phyloP scores from a whole-genome alignment of 2,329 filamentous ascomycete species.

The Emmonsiellopsis sp. region DNA sequence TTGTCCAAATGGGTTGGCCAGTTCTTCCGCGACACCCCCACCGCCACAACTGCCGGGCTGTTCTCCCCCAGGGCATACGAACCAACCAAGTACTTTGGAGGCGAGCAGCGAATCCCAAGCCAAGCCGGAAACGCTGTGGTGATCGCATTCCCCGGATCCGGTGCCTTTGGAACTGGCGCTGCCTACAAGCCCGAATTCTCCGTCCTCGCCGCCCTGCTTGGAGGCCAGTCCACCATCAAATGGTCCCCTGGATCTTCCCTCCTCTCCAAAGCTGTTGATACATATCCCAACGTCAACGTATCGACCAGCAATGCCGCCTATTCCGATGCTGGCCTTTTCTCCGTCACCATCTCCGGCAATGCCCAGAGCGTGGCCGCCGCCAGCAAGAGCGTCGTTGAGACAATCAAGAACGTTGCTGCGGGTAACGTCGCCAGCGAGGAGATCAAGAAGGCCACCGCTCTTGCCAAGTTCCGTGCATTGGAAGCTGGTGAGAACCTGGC shows the following conservation, averaged over 20 bases:
- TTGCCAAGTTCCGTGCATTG: conserved; percentile 86
- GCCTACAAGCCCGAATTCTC: conserved; percentile 83
- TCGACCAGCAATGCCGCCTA: conserved; percentile 73
- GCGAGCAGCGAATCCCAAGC: conserved; percentile 82
- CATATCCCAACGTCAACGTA: conserved; percentile 57
- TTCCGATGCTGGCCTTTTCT: conserved; percentile 87
- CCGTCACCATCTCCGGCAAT: conserved; percentile 69
- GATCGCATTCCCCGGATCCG: conserved; percentile 86
- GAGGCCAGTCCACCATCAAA: conserved; percentile 86
- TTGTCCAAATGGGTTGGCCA: conserved; percentile 84
- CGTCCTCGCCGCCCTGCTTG: conserved; percentile 80
- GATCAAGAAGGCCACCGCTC: conserved; percentile 80
- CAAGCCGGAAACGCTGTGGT: conserved; percentile 71
- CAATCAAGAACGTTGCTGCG: conserved; percentile 69
- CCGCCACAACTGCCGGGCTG: conserved; percentile 40
- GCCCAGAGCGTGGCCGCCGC: conserved; percentile 64
- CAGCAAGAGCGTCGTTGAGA: conserved; percentile 68
- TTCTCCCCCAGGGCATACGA: conserved; percentile 49
- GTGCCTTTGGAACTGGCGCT: conserved; percentile 56
- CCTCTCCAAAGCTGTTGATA: conserved; percentile 67
- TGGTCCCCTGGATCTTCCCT: conserved; percentile 91
- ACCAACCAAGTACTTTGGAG: conserved; percentile 81
- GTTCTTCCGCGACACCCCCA: conserved; percentile 71
- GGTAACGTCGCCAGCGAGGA: conserved; percentile 74
- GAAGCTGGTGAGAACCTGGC: conserved; percentile 71